Conservation (phyloP, 108 stramenopile genomes). For the Skeletonema potamos region DNA sequence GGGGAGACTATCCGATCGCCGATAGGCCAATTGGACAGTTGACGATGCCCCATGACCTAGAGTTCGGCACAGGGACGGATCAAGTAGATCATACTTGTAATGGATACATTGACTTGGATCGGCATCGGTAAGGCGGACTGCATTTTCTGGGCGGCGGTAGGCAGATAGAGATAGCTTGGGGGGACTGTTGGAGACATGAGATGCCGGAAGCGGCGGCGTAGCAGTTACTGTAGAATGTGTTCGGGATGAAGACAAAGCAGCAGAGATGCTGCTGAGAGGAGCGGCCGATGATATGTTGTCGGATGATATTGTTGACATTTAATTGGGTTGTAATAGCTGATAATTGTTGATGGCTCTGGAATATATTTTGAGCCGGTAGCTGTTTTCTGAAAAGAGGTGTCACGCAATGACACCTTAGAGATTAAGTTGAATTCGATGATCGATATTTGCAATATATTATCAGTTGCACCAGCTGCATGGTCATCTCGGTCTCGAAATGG, state of each 20-base stretch:
- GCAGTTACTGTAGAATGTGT: not conserved
- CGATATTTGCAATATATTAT: not conserved
- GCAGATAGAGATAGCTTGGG: constrained; percentile 70
- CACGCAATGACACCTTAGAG: not conserved
- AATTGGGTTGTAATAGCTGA: not conserved
- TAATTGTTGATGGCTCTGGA: not conserved
- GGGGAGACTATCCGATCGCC: constrained; percentile 39
- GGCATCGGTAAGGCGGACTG: constrained; percentile 69
- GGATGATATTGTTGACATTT: not conserved
- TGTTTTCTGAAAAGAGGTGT: not conserved
- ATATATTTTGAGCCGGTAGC: not conserved
- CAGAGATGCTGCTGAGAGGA: not conserved
- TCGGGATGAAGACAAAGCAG: not conserved
- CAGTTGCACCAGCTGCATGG: not conserved
- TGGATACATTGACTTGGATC: constrained; percentile 54
- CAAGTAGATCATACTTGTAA: constrained; percentile 69
- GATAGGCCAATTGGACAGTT: constrained; percentile 74
- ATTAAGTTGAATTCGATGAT: not conserved
- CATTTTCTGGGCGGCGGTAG: constrained; percentile 65
- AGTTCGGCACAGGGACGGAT: constrained; percentile 56
- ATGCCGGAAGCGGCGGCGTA: not conserved
- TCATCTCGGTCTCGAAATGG: not conserved
- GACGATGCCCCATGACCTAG: constrained; percentile 85
- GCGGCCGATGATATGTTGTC: not conserved
- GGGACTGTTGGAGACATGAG: constrained; percentile 6